phyloP scores from a whole-genome alignment of 345 rosid genomes.

The Populus deltoides region DNA sequence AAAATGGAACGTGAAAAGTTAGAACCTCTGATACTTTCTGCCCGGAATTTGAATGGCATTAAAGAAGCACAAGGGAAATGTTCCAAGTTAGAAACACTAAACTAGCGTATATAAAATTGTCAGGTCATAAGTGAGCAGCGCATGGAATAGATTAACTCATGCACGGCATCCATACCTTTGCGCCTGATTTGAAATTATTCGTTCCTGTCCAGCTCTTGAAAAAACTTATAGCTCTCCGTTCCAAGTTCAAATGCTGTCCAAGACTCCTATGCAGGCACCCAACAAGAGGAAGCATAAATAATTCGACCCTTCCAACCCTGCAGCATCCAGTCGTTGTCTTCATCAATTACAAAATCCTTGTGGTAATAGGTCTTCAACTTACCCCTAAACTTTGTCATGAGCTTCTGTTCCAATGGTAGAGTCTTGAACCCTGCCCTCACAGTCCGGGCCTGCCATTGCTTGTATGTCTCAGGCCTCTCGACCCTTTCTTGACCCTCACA shows the following conservation, averaged over 20 bases:
- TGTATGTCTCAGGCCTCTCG: conserved; percentile 92
- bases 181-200: neutral
- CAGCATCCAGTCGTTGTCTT: conserved; percentile 69
- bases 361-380: conserved; percentile 55
- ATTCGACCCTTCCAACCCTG: conserved; percentile 97
- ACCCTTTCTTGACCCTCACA: conserved; percentile 93
- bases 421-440: conserved; percentile 75
- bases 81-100: neutral
- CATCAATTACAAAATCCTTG: conserved; percentile 75
- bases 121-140: neutral
- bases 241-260: neutral
- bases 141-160: neutral
- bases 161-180: neutral
- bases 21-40: neutral
- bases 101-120: neutral
- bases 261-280: conserved; percentile 55
- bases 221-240: neutral
- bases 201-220: neutral
- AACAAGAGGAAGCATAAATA: conserved; percentile 65
- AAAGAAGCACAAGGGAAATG: neutral
- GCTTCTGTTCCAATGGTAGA: conserved; percentile 48
- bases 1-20: neutral
- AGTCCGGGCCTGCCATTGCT: conserved; percentile 83
- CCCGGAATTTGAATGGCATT: neutral
- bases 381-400: conserved; percentile 39